Evolutionary conservation across 2,329 filamentous ascomycete species (phyloP).

Genomic region (Exutisphaerella laricina): DNA sequence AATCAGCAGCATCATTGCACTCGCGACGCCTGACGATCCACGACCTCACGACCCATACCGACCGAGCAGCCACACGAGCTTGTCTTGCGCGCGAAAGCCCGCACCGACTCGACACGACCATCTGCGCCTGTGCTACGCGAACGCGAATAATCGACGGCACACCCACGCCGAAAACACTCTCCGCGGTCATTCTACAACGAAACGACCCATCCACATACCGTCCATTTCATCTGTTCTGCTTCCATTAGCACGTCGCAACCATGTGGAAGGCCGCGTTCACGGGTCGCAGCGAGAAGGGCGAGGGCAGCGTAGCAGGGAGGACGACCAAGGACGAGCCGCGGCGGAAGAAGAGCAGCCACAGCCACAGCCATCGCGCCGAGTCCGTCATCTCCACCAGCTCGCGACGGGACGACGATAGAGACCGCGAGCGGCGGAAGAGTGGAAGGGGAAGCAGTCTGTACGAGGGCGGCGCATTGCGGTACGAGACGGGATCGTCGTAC

Average conservation of each 20-base stretch:
- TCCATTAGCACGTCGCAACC: neutral
- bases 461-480: slow-evolving; percentile 13
- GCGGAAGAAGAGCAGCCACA: slow-evolving; percentile 26
- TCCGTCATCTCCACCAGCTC: slow-evolving; percentile 22
- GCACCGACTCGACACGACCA: slow-evolving; percentile 9
- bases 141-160: neutral
- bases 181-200: neutral
- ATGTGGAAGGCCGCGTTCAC: slow-evolving; percentile 35
- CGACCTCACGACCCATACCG: slow-evolving; percentile 1
- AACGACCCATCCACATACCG: neutral
- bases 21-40: slow-evolving; percentile 3
- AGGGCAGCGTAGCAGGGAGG: slow-evolving; percentile 14
- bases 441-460: slow-evolving; percentile 25
- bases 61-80: slow-evolving; percentile 10
- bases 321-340: slow-evolving; percentile 12
- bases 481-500: slow-evolving; percentile 8
- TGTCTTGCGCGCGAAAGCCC: neutral
- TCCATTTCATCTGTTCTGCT: neutral
- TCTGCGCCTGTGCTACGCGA: neutral
- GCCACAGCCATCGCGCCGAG: slow-evolving; percentile 19
- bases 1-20: slow-evolving; percentile 1
- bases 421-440: slow-evolving; percentile 21
- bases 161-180: neutral
- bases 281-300: slow-evolving; percentile 30
- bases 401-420: slow-evolving; percentile 22